phyloP scores from a whole-genome alignment of 163 green algal species.

The Chloroidium sp. region DNA sequence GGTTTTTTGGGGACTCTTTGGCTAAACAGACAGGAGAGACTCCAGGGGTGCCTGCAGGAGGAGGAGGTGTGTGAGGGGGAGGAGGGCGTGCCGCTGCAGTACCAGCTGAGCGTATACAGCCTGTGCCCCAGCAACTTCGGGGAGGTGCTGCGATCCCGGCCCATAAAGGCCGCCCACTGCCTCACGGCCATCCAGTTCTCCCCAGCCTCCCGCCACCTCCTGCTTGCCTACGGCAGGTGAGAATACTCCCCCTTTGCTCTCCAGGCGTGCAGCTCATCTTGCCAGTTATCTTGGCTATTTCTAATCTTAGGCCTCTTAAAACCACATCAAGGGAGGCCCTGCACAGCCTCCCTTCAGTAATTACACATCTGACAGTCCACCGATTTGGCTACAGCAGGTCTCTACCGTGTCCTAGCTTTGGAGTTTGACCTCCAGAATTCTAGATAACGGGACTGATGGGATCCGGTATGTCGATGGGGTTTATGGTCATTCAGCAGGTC shows the following conservation, averaged over 20 bases:
- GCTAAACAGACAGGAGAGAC: slow-evolving; percentile 16
- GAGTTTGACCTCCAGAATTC: too few relatives aligned
- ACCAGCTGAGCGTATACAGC: slow-evolving; percentile 83
- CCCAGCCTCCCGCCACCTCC: slow-evolving; percentile 67
- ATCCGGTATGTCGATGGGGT: too few relatives aligned
- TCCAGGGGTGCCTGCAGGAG: slow-evolving; percentile 12
- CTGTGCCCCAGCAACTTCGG: slow-evolving; percentile 63
- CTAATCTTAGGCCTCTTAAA: background rate
- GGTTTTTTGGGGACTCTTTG: background rate
- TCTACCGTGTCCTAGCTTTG: too few relatives aligned
- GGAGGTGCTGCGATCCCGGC: slow-evolving; percentile 55
- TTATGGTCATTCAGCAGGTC: too few relatives aligned
- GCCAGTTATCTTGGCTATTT: background rate
- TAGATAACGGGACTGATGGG: too few relatives aligned
- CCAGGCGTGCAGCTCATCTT: background rate
- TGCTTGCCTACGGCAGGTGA: slow-evolving; percentile 79
- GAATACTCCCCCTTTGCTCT: background rate
- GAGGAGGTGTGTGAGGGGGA: too few relatives aligned
- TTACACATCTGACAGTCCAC: too few relatives aligned
- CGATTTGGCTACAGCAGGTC: too few relatives aligned
- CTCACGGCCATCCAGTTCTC: slow-evolving; percentile 89
- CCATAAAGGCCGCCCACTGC: slow-evolving; percentile 83
- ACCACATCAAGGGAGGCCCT: background rate
- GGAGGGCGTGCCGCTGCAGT: slow-evolving; percentile 26
- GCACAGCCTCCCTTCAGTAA: too few relatives aligned